These are phyloP conservation scores for Candolleomyces aberdarensis DNA, from an alignment of 768 basidiomycete species.

Conservation along the genomic window DNA sequence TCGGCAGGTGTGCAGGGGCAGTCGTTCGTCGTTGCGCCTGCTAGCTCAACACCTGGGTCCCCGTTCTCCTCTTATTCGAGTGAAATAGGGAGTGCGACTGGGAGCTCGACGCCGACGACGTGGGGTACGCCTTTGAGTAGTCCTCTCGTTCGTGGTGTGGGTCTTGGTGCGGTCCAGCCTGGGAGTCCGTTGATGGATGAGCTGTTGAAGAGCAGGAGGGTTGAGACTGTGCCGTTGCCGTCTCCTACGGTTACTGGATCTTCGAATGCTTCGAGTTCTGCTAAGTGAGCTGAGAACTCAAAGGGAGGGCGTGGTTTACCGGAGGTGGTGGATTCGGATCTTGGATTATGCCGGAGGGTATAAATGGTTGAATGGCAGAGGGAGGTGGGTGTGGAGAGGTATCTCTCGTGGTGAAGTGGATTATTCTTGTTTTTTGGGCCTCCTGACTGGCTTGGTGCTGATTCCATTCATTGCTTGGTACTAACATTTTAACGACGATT, in stretches of 20 bases:
- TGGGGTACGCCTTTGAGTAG: background rate
- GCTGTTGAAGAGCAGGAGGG: slow-evolving; percentile 18
- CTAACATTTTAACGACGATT: too few species aligned
- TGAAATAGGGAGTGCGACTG: background rate
- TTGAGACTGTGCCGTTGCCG: slow-evolving; percentile 20
- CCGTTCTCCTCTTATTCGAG: background rate
- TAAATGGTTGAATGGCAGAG: too few species aligned
- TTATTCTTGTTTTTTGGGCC: too few species aligned
- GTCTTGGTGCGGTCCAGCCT: slow-evolving; percentile 7
- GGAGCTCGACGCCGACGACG: background rate
- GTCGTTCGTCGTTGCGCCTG: background rate
- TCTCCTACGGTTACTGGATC: background rate
- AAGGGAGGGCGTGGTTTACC: too few species aligned
- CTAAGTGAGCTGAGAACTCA: too few species aligned
- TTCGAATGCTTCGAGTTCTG: too few species aligned
- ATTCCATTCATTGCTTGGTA: too few species aligned
- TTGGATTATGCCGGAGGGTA: too few species aligned
- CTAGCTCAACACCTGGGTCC: background rate
- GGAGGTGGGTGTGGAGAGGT: too few species aligned
- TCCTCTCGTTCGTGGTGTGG: background rate
- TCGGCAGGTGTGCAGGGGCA: background rate
- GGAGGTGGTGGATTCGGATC: too few species aligned
- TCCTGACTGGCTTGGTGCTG: too few species aligned
- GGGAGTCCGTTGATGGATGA: slow-evolving; percentile 20
- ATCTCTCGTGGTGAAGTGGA: too few species aligned